Evolutionary conservation across 192 early-diverging fungal genomes (phyloP), one percentile per base, ranked within the genome.

Genomic region (Podila minutissima): DNA sequence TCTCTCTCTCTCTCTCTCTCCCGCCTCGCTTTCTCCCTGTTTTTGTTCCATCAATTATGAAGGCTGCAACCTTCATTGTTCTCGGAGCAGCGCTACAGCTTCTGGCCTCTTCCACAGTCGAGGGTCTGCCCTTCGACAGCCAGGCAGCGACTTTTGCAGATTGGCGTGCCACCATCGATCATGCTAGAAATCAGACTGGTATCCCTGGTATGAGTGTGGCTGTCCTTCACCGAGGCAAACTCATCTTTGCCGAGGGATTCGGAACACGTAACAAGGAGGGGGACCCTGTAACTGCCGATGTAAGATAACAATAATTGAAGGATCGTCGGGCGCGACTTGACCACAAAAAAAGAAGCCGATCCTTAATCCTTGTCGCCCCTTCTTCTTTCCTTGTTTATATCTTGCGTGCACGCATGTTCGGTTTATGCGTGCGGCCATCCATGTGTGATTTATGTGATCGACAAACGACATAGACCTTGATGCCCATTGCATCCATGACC

Each of bases 401-500:
- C 59, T 60, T 28, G 28, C 59, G 28, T 60, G n/a, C 24, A 28
- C 59, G n/a, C n/a, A 60, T 60, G n/a, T 29, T 60, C 29, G 22
- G 24, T 29, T 60, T 22, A 28, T 60, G 59, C 28, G 59, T 28
- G 38, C 11, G 38, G 38, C 38, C 38, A 41, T 41, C 38, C 38
- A 41, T 41, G 38, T 41, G 38, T 41, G 38, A 41, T 41, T 41
- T 41, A 41, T 41, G 38, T 41, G 38, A 41, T 41, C 38, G 38
- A 41, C 38, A 41, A 41, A 41, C 38, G 38, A 41, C 38, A 20
- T 69, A 75, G 73, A 64, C 74, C 7, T 22, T 66, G 35, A 71
- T 53, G 33, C 59, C 68, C 1, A 77, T 77, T 48, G 68, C 64
- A 29, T 71, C 74, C 4, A 26, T 77, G 41, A 66, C 74, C 48